A percentile compares a stretch with the other conserved stretches of the same genome.
phyloP scores from a whole-genome alignment of 352 stramenopile genomes.

The Pythium plurisporium region DNA sequence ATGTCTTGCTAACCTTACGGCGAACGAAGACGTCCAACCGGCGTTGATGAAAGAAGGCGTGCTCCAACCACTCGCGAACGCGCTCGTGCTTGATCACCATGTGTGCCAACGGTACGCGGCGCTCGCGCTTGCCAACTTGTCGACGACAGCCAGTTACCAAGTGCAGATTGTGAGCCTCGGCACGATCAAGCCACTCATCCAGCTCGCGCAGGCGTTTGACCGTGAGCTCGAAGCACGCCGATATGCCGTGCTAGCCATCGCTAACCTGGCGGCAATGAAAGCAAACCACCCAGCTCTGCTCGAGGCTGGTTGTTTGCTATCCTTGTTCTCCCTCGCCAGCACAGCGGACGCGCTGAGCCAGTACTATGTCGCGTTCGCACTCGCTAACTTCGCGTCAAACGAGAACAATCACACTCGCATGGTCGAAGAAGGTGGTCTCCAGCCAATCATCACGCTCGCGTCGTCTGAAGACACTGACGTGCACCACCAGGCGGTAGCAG shows the following conservation, averaged over 20 bases:
- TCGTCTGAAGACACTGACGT: conserved; percentile 91
- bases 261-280: conserved; percentile 94
- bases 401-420: conserved; percentile 90
- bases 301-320: conserved; percentile 87
- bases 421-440: conserved; percentile 93
- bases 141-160: conserved; percentile 90
- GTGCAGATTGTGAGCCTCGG: conserved; percentile 94
- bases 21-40: conserved; percentile 92
- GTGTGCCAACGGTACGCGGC: conserved; percentile 93
- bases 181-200: conserved; percentile 89
- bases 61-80: conserved; percentile 87
- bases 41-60: conserved; percentile 90
- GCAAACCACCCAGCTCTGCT: conserved; percentile 93
- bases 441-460: conserved; percentile 93
- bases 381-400: conserved; percentile 95
- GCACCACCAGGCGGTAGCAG: conserved; percentile 93
- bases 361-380: conserved; percentile 93
- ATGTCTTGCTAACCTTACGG: conserved; percentile 93
- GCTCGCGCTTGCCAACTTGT: conserved; percentile 92
- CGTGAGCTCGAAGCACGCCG: conserved; percentile 91
- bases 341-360: conserved; percentile 90
- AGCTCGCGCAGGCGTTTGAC: conserved; percentile 81
- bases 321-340: conserved; percentile 93
- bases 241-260: conserved; percentile 92
- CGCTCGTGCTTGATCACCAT: conserved; percentile 84